phyloP scores from a whole-genome alignment of 805 yeast genomes.

The Candida schatavii region DNA sequence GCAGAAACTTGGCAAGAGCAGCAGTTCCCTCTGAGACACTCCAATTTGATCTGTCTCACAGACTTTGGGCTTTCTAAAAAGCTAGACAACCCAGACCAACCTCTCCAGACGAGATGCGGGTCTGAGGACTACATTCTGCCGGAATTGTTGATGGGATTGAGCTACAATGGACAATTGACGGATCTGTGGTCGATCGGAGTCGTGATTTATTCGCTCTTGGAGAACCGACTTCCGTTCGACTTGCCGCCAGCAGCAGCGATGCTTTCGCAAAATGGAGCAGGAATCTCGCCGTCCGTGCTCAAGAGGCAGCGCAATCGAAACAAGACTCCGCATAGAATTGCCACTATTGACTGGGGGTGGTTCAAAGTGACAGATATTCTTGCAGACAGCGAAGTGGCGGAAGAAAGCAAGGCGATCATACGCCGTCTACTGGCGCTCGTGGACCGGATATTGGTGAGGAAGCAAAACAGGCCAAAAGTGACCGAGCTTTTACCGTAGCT shows the following conservation, averaged over 20 bases:
- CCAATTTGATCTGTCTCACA: slow-evolving; percentile 53
- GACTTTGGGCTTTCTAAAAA: slow-evolving; percentile 88
- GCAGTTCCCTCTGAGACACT: too few species aligned
- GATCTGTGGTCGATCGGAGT: slow-evolving; percentile 98
- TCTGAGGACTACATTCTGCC: slow-evolving; percentile 97
- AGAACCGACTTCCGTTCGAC: slow-evolving; percentile 89
- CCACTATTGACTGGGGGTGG: slow-evolving; percentile 94
- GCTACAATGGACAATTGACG: slow-evolving; percentile 86
- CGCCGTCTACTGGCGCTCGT: slow-evolving; percentile 25
- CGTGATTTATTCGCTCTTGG: slow-evolving; percentile 77
- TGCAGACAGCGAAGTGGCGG: slow-evolving; percentile 8
- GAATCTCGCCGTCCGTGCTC: slow-evolving; percentile 39
- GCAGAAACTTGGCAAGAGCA: background rate
- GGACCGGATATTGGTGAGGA: slow-evolving; percentile 34
- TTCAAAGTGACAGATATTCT: slow-evolving; percentile 30
- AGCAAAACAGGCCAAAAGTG: slow-evolving; percentile 29
- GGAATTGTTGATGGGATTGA: slow-evolving; percentile 83
- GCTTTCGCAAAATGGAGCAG: slow-evolving; percentile 6
- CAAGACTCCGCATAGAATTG: slow-evolving; percentile 82
- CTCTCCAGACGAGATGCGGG: slow-evolving; percentile 87
- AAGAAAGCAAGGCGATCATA: slow-evolving; percentile 17
- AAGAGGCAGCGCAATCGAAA: slow-evolving; percentile 43
- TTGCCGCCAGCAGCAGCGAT: slow-evolving; percentile 52
- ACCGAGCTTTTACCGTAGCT: slow-evolving; percentile 13
- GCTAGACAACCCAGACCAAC: slow-evolving; percentile 56